These are phyloP conservation scores for Lantana camara DNA, from an alignment of 257 asterid genomes.

Conservation along the genomic window DNA sequence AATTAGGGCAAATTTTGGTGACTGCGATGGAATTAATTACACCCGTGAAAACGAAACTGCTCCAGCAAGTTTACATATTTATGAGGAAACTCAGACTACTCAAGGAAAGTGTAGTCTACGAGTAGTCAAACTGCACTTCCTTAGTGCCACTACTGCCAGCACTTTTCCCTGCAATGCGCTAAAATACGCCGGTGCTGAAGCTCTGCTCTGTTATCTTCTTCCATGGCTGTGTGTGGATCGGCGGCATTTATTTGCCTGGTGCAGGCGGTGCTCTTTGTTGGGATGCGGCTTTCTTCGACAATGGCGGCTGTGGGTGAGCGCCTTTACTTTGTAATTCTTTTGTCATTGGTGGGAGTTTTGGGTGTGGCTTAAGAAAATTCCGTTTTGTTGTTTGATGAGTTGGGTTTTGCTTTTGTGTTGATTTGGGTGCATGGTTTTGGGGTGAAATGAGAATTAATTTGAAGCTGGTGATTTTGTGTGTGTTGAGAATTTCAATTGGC, in stretches of 20 bases:
- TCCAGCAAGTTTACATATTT: slow-evolving; percentile 11
- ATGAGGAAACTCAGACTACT: not conserved
- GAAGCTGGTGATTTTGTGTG: slow-evolving; percentile 10
- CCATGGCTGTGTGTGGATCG: slow-evolving; percentile 52
- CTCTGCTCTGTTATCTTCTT: slow-evolving; percentile 9
- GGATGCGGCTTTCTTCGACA: slow-evolving; percentile 39
- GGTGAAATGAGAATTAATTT: slow-evolving; percentile 3
- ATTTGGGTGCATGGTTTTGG: slow-evolving; percentile 20
- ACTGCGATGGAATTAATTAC: slow-evolving; percentile 2
- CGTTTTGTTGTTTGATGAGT: slow-evolving; percentile 17
- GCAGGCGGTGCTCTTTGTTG: slow-evolving; percentile 33
- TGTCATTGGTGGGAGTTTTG: not conserved
- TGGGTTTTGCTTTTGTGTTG: slow-evolving; percentile 18
- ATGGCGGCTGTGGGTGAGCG: slow-evolving; percentile 58
- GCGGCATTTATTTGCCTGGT: slow-evolving; percentile 40
- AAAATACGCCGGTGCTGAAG: slow-evolving; percentile 33
- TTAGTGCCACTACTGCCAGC: not conserved
- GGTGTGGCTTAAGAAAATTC: not conserved
- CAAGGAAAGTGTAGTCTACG: not conserved
- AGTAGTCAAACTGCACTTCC: slow-evolving; percentile 32
- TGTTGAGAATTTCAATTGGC: too few relatives aligned
- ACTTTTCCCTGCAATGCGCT: slow-evolving; percentile 27
- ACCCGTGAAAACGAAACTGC: not conserved
- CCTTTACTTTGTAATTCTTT: not conserved
- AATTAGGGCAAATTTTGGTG: not conserved